phyloP scores from a whole-genome alignment of 2,329 filamentous ascomycete genomes.

The Aureobasidium sp. region DNA sequence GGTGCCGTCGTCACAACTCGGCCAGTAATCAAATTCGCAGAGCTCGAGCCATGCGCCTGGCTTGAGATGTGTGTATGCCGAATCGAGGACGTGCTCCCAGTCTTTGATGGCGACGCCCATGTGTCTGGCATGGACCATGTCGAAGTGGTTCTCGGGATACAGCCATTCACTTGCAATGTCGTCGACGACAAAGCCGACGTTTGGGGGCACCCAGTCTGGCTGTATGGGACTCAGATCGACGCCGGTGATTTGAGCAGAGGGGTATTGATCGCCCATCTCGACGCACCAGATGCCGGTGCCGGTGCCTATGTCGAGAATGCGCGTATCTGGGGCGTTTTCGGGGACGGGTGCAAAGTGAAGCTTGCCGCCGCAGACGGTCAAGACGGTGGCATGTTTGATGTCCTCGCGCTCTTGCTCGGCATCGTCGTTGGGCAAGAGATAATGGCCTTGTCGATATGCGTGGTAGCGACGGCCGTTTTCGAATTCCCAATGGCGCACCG shows the following conservation, averaged over 20 bases:
- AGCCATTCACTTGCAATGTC: slow-evolving; percentile 28
- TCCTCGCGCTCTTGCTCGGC: slow-evolving; percentile 26
- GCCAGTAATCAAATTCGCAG: slow-evolving; percentile 29
- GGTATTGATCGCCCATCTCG: slow-evolving; percentile 30
- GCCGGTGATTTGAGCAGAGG: slow-evolving; percentile 34
- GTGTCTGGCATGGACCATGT: slow-evolving; percentile 12
- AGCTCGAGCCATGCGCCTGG: slow-evolving; percentile 36
- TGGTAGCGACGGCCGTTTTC: slow-evolving; percentile 25
- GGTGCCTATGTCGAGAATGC: slow-evolving; percentile 44
- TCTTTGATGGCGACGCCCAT: slow-evolving; percentile 17
- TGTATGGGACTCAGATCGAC: slow-evolving; percentile 46
- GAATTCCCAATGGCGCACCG: slow-evolving; percentile 14
- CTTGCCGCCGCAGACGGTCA: slow-evolving; percentile 15
- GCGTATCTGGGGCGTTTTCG: slow-evolving; percentile 22
- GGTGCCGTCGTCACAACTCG: slow-evolving; percentile 19
- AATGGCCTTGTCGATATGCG: slow-evolving; percentile 23
- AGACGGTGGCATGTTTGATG: slow-evolving; percentile 21
- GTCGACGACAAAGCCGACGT: slow-evolving; percentile 27
- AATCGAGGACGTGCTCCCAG: slow-evolving; percentile 12
- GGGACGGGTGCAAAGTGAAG: slow-evolving; percentile 15
- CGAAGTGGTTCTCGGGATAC: slow-evolving; percentile 15
- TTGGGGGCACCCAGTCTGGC: slow-evolving; percentile 38
- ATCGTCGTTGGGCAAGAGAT: slow-evolving; percentile 26
- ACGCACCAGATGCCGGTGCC: slow-evolving; percentile 40
- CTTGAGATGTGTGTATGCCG: slow-evolving; percentile 22